Base-by-base conservation (phyloP, 2,329 filamentous ascomycete genomes). In the Byssoonygena ceratinophila region DNA sequence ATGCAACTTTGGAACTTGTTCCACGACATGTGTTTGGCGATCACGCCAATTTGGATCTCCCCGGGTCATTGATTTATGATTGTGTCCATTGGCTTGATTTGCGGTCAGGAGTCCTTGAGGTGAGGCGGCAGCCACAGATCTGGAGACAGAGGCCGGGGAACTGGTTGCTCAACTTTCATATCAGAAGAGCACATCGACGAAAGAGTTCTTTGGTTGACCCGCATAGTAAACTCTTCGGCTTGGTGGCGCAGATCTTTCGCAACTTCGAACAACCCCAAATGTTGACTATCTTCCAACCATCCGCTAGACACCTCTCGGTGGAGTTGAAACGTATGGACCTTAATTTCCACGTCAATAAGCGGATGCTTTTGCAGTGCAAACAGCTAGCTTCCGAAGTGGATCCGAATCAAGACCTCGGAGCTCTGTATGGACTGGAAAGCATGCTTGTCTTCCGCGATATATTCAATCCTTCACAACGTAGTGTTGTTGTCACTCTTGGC, bases 51-150 rank as follows among this genome's bases (percentile, higher is more conserved):
- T 32, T 37, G 8, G 79, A 82, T 56, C 63, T 84, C 0, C 82
- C 82, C 0, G 57, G 57, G 0, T 60, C 69, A 0, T 66, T 85
- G 0, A 55, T 81, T 0, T 62, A 76, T 0, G 64, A 73, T 5
- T 83, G 77, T 46, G 68, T 76, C 0, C 81, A 85, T 55, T 85
- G 81, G 80, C 65, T 84, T 3, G 68, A 84, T 39, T 11, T 81
- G 0, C 45, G 54, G 1, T 66, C 64, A 1, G 66, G 68, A 1
- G 48, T 65, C 1, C 46, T 85, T 0, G 76, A 84, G 41, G 74
- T 83, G 20, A 69, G 80, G 7, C 71, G 70, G 5, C 61, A 63
- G 0, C 65, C 72, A 0, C 54, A 61, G n/a, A 65, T 66, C 0
- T 78, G 75, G 75, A 64, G 49, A 11, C 52, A 41, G 0, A 72